phyloP scores from a whole-genome alignment of 164 flowering plant species.

The Stephania japonica region DNA sequence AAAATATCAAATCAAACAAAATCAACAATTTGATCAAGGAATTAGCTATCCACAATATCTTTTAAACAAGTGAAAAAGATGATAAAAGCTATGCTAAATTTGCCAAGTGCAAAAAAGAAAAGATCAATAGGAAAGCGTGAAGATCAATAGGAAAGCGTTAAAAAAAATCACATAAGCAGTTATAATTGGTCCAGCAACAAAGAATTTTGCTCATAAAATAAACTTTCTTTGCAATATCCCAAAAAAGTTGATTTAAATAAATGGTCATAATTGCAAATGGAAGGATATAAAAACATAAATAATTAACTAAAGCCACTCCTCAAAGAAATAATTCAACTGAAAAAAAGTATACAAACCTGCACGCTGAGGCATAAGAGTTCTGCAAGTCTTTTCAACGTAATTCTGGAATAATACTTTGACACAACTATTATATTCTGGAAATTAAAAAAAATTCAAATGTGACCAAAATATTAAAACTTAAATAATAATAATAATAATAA shows the following conservation, averaged over 20 bases:
- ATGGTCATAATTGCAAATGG: background rate
- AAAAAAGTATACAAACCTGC: constrained; percentile 46
- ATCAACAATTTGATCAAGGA: background rate
- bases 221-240: background rate
- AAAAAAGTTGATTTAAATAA: background rate
- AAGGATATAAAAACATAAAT: background rate
- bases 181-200: background rate
- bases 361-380: constrained; percentile 75
- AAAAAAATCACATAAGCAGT: background rate
- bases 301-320: background rate
- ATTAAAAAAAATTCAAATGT: background rate
- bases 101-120: too few relatives aligned
- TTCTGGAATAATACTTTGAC: constrained; percentile 88
- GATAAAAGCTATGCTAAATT: too few relatives aligned
- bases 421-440: constrained; percentile 93
- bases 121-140: too few relatives aligned
- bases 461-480: background rate
- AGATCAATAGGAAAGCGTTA: too few relatives aligned
- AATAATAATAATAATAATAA: constrained; percentile 6
- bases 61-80: too few relatives aligned
- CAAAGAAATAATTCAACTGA: background rate
- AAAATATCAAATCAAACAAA: background rate
- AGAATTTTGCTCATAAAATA: background rate
- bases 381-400: constrained; percentile 85
- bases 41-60: background rate